Conservation (phyloP, 169 alveolate species). For the Plasmodium relictum region DNA sequence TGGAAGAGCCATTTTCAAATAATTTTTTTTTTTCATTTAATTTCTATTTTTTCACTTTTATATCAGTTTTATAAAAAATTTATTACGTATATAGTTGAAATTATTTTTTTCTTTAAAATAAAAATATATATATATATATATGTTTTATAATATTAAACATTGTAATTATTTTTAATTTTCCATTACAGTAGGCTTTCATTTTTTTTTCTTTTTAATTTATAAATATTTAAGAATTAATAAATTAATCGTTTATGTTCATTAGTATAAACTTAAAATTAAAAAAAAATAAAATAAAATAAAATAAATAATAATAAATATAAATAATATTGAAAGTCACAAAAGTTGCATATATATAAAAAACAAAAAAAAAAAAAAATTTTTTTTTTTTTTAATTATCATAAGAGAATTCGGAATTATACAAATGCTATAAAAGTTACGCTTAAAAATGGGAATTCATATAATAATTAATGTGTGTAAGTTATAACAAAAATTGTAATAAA, state of each 20-base stretch:
- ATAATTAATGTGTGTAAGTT: no score
- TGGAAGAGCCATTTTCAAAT: constrained; percentile 91
- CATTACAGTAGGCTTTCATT: neutral
- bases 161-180: no score
- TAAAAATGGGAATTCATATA: no score
- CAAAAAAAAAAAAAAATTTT: neutral
- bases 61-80: neutral
- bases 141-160: no score
- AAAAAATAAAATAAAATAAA: neutral
- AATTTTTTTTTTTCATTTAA: neutral
- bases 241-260: neutral
- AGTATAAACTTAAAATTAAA: constrained; percentile 16
- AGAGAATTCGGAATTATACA: neutral
- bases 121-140: neutral
- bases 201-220: neutral
- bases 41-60: neutral
- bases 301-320: neutral
- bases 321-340: neutral
- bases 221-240: constrained; percentile 14
- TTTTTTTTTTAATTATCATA: constrained; percentile 8
- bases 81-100: neutral
- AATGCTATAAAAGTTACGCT: neutral
- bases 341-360: neutral
- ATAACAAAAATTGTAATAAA: no score
- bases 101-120: neutral